Percentiles rank a stretch among this genome's conserved stretches.
Evolutionary conservation across 73 alveolate species (phyloP).

Genomic region (Paramecium tetraurelia): DNA sequence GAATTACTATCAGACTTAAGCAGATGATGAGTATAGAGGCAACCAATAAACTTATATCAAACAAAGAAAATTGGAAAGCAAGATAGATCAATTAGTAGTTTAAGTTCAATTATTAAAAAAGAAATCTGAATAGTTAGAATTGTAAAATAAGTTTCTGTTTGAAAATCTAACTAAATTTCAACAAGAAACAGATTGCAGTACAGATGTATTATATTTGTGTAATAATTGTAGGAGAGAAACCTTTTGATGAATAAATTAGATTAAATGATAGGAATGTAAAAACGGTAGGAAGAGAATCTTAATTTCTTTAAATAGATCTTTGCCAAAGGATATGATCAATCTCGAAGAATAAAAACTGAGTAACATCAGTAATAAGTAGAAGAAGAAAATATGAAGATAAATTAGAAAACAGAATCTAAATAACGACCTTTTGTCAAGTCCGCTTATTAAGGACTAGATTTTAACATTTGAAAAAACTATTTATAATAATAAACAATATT

Average conservation of each 20-base stretch:
- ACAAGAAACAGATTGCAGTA: slow-evolving; percentile 3
- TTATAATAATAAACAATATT: background rate
- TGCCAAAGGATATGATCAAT: slow-evolving; percentile 2
- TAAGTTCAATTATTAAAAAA: background rate
- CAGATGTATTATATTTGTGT: background rate
- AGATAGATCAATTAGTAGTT: background rate
- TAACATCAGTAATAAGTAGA: background rate
- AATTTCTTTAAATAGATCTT: slow-evolving; percentile 6
- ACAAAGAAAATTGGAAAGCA: background rate
- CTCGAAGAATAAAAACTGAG: slow-evolving; percentile 22
- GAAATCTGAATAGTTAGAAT: slow-evolving; percentile 5
- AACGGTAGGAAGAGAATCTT: background rate
- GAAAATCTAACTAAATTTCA: background rate
- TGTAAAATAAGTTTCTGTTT: background rate
- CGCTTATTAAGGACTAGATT: slow-evolving; percentile 17
- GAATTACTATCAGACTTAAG: background rate
- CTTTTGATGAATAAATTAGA: background rate
- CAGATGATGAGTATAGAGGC: background rate
- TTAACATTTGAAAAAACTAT: background rate
- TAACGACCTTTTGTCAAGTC: slow-evolving; percentile 15
- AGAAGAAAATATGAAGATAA: background rate
- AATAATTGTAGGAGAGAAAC: background rate
- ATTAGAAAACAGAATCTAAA: slow-evolving; percentile 5
- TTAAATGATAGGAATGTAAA: slow-evolving; percentile 8
- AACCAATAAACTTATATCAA: background rate